phyloP scores from a whole-genome alignment of 495 filamentous ascomycete genomes.

The Physcia stellaris region DNA sequence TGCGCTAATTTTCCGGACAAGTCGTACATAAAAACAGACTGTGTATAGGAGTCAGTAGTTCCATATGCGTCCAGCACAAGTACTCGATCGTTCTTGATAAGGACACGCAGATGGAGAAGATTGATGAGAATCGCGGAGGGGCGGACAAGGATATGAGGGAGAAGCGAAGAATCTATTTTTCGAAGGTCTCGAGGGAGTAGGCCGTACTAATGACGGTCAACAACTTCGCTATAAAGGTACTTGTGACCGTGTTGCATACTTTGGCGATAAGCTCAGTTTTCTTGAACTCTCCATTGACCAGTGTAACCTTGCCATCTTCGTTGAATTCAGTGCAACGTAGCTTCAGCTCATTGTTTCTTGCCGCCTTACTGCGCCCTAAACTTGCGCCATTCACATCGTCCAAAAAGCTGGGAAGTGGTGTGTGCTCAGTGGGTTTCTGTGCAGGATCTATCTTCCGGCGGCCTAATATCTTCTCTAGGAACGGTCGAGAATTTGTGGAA shows the following conservation, averaged over 20 bases:
- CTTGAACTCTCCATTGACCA: conserved; percentile 91
- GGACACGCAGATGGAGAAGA: conserved; percentile 78
- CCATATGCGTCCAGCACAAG: conserved; percentile 93
- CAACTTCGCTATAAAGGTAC: neutral
- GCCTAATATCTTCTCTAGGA: conserved; percentile 46
- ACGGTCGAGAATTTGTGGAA: conserved; percentile 32
- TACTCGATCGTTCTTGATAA: conserved; percentile 89
- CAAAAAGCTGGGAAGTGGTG: conserved; percentile 28
- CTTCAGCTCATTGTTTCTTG: conserved; percentile 65
- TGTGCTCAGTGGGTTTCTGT: conserved; percentile 36
- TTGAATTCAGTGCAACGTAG: conserved; percentile 93
- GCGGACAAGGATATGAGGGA: conserved; percentile 93
- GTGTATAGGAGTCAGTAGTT: conserved; percentile 84
- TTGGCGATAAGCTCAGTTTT: conserved; percentile 94
- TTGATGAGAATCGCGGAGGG: conserved; percentile 91
- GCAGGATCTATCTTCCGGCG: conserved; percentile 10
- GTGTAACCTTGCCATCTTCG: conserved; percentile 81
- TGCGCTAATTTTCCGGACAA: conserved; percentile 51
- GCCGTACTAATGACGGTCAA: conserved; percentile 55
- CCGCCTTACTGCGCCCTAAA: conserved; percentile 46
- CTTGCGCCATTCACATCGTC: conserved; percentile 34
- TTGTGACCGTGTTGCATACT: conserved; percentile 35
- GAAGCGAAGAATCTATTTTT: conserved; percentile 94
- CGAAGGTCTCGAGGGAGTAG: conserved; percentile 89
- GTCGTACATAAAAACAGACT: conserved; percentile 95